Conservation (phyloP, 495 filamentous ascomycete species). For the Penicillium egyptiacum region DNA sequence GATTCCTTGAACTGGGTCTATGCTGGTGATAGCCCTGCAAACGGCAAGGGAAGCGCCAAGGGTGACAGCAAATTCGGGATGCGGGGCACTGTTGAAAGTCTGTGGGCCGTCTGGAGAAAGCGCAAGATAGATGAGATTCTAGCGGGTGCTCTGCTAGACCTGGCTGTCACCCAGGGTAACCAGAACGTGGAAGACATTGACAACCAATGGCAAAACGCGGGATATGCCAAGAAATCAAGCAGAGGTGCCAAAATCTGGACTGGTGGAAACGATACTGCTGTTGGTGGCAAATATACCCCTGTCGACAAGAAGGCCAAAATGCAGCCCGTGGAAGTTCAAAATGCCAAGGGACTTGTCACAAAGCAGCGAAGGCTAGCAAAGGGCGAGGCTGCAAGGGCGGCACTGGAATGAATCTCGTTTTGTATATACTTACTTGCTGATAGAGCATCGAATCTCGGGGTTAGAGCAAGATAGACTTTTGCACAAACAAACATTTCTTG, state of each 20-base stretch:
- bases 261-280: conserved; percentile 60
- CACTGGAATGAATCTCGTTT: conserved; percentile 5
- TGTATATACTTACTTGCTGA: conserved; percentile 23
- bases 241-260: conserved; percentile 64
- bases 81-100: conserved; percentile 65
- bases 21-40: conserved; percentile 54
- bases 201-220: conserved; percentile 28
- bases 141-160: conserved; percentile 63
- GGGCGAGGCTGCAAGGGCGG: conserved; percentile 21
- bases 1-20: conserved; percentile 82
- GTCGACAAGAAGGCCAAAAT: conserved; percentile 64
- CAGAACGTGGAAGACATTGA: conserved; percentile 26
- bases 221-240: conserved; percentile 24
- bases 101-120: conserved; percentile 82
- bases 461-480: background rate
- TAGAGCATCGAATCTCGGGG: background rate
- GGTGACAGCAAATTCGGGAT: conserved; percentile 58
- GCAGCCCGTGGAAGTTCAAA: conserved; percentile 67
- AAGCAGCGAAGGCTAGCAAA: conserved; percentile 56
- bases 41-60: conserved; percentile 31
- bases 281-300: conserved; percentile 67
- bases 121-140: conserved; percentile 88
- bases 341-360: conserved; percentile 70
- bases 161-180: conserved; percentile 55
- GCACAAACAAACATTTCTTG: background rate